Conservation (phyloP, 768 basidiomycete genomes). For the Lactifluus subvellereus region DNA sequence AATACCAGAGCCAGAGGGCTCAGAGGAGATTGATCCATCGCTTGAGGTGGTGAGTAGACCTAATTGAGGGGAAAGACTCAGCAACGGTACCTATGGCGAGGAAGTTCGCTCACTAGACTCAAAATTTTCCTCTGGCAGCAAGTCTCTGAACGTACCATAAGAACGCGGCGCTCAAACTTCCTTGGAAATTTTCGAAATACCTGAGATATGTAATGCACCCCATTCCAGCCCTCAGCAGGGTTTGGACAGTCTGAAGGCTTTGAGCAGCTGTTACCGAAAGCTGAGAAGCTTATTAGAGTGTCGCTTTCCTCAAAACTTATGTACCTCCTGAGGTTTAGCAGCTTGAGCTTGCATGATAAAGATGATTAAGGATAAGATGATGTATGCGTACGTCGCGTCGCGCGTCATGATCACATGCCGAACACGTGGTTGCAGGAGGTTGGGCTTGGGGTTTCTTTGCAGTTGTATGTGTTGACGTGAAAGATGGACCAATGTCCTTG, state of each 20-base stretch:
- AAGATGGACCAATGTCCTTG: not conserved
- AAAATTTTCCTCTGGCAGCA: constrained; percentile 81
- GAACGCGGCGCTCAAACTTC: constrained; percentile 13
- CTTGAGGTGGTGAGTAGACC: constrained; percentile 50
- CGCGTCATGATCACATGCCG: constrained; percentile 13
- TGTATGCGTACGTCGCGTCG: not conserved
- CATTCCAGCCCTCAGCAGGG: constrained; percentile 63
- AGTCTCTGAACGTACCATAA: constrained; percentile 41
- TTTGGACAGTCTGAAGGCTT: constrained; percentile 66
- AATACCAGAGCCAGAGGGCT: constrained; percentile 35
- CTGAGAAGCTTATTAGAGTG: constrained; percentile 20
- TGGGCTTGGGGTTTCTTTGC: constrained; percentile 5
- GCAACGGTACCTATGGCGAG: constrained; percentile 5
- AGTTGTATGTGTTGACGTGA: not conserved
- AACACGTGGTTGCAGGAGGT: not conserved
- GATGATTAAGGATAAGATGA: not conserved
- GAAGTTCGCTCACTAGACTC: constrained; percentile 14
- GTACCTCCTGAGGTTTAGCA: constrained; percentile 29
- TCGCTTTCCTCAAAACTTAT: not conserved
- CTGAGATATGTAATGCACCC: constrained; percentile 75
- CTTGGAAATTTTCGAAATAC: constrained; percentile 31
- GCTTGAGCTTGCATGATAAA: constrained; percentile 39
- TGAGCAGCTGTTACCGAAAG: constrained; percentile 40
- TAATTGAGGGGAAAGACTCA: constrained; percentile 25
- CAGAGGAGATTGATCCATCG: constrained; percentile 30